A percentile compares a stretch with the other conserved stretches of the same genome.
Conservation (phyloP, 805 yeast genomes). For the Candida cerambycidarum region DNA sequence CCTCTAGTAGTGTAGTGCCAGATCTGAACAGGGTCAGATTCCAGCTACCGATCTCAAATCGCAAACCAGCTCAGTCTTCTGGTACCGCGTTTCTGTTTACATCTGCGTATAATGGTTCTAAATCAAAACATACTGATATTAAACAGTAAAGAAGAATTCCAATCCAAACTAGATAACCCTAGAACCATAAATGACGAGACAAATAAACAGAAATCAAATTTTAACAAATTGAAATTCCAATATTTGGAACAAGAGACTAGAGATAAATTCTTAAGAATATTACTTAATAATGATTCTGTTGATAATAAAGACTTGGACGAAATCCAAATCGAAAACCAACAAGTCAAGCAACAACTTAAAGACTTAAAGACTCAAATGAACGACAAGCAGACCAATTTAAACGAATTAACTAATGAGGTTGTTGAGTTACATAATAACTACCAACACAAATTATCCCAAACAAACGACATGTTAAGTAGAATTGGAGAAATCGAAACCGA, state of each 20-base stretch:
- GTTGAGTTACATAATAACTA: constrained; percentile 24
- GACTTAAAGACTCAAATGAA: constrained; percentile 25
- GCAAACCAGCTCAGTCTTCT: too few species aligned
- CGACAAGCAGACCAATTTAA: constrained; percentile 27
- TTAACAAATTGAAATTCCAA: constrained; percentile 58
- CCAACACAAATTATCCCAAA: constrained; percentile 22
- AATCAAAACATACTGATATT: constrained; percentile 11
- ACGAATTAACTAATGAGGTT: constrained; percentile 26
- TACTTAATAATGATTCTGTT: constrained; percentile 24
- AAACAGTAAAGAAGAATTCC: constrained; percentile 18
- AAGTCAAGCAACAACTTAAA: constrained; percentile 24
- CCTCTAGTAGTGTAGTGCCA: too few species aligned
- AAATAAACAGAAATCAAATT: constrained; percentile 37
- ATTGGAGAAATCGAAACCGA: constrained; percentile 21
- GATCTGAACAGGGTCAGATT: too few species aligned
- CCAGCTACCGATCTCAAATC: too few species aligned
- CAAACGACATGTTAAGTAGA: constrained; percentile 26
- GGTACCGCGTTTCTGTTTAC: too few species aligned
- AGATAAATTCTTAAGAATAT: constrained; percentile 58
- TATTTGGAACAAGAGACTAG: constrained; percentile 73
- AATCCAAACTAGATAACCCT: constrained; percentile 26
- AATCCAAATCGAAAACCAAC: constrained; percentile 22
- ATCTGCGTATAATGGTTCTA: constrained; percentile 5
- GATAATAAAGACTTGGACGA: constrained; percentile 20
- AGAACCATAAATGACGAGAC: constrained; percentile 34